These are phyloP conservation scores for Asclepias syriaca DNA, from an alignment of 257 asterid genomes.

Conservation along the genomic window DNA sequence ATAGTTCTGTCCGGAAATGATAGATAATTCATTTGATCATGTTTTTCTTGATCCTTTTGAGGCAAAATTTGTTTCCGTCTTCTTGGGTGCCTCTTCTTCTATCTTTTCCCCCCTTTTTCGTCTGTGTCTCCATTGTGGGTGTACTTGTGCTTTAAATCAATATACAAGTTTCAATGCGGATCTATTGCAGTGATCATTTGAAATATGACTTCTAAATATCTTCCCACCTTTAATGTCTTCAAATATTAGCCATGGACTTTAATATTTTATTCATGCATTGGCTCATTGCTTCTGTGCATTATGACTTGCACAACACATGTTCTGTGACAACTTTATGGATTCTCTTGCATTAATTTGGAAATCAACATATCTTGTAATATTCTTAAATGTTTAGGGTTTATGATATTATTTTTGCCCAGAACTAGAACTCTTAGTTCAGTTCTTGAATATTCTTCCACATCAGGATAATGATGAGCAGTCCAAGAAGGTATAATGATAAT, in stretches of 20 bases:
- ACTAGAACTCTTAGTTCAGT: neutral
- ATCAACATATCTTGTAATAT: neutral
- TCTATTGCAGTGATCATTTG: neutral
- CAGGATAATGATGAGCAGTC: neutral
- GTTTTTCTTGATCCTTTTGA: neutral
- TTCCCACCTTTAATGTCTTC: neutral
- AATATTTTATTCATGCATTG: neutral
- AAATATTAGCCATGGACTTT: neutral
- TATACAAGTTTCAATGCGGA: neutral
- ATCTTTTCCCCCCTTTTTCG: neutral
- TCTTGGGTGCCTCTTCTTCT: neutral
- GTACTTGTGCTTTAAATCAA: neutral
- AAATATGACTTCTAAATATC: neutral
- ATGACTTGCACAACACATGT: neutral
- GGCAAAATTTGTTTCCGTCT: neutral
- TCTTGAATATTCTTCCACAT: neutral
- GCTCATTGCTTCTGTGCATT: neutral
- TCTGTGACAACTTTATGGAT: neutral
- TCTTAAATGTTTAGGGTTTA: neutral
- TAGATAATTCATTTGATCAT: conserved; percentile 2
- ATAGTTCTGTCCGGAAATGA: neutral
- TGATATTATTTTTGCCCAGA: neutral
- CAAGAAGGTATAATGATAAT: neutral
- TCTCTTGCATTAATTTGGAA: neutral
- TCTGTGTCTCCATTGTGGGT: neutral